Evolutionary conservation across 2,329 filamentous ascomycete species (phyloP), one percentile per base, ranked within the genome.

Genomic region (Ilyonectria robusta): DNA sequence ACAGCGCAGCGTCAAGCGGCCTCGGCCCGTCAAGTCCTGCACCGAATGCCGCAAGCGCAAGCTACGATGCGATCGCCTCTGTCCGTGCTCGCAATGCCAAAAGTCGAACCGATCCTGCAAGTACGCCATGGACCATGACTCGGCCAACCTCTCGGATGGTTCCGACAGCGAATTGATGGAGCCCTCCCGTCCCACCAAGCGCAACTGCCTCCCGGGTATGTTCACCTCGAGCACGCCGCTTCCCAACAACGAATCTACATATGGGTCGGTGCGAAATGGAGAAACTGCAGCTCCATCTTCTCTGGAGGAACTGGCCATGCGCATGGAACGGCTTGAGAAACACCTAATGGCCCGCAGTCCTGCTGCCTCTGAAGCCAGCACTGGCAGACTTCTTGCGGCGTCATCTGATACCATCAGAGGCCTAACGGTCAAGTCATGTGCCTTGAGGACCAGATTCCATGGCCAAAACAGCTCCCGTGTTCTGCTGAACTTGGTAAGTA

Each of bases 41-140:
- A 85, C 84, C 64, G 85, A 87, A 71, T 88, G 88, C 72, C 83
- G 88, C 61, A 88, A 88, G 75, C 83, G 88, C 72, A 89, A 88
- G 75, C 78, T 88, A 6, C 82, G 84, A 65, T 90, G 88, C 77
- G 87, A 89, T 75, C 83, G 88, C 50, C 80, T 84, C n/a, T 81
- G 82, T 48, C 86, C 87, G 4, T 90, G 88, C 72, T 86, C 85
- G 6, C 87, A 89, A 75, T 90, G 88, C 74, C 85, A 87, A 57
- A 88, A 87, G 75, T 86, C 86, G n/a, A 84, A 82, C 69, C 85
- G 87, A 40, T 73, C 78, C 44, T 89, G 87, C 78, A 85, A 81
- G 70, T 89, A 89, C 70, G 81, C 85, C 26, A 81, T 85, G 21
- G 84, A 86, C 62, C 82, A 85, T 35, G 84, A 86, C 60, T 80